Evolutionary conservation across 352 stramenopile species (phyloP).

Genomic region (Phytophthora kernoviae): DNA sequence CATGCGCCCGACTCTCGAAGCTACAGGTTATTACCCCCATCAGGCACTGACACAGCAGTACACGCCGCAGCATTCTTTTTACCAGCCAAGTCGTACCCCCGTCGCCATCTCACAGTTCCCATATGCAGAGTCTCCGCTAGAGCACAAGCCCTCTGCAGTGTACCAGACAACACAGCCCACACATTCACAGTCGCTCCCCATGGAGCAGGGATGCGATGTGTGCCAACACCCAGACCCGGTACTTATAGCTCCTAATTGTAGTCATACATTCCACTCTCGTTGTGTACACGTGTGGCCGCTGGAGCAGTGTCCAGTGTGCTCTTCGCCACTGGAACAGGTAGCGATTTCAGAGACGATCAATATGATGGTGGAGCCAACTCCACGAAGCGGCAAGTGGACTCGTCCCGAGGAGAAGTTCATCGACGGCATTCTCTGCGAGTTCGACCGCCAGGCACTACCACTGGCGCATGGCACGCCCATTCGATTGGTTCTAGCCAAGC

Average conservation of each 20-base stretch:
- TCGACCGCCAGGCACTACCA: constrained; percentile 74
- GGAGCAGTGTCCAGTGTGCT: constrained; percentile 65
- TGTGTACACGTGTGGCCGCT: constrained; percentile 84
- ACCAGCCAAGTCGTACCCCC: constrained; percentile 34
- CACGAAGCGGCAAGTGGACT: constrained; percentile 86
- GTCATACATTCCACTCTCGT: constrained; percentile 86
- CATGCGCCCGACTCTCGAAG: constrained; percentile 33
- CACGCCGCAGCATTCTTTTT: constrained; percentile 33
- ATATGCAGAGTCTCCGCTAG: constrained; percentile 33
- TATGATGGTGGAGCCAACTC: constrained; percentile 73
- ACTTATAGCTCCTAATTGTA: constrained; percentile 69
- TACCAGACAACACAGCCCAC: constrained; percentile 13
- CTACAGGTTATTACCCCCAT: constrained; percentile 28
- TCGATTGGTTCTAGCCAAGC: constrained; percentile 79
- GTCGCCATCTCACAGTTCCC: constrained; percentile 39
- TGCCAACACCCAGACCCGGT: constrained; percentile 84
- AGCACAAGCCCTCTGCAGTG: constrained; percentile 37
- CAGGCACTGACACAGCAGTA: constrained; percentile 25
- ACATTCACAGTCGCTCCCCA: constrained; percentile 11
- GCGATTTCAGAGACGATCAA: constrained; percentile 64
- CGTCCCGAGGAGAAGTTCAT: constrained; percentile 87
- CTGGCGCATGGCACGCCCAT: constrained; percentile 85
- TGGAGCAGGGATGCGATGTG: constrained; percentile 64
- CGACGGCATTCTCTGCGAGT: constrained; percentile 81
- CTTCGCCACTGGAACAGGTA: constrained; percentile 57